phyloP scores from a whole-genome alignment of 306 rosid genomes.

The Herpetospermum pedunculosum region DNA sequence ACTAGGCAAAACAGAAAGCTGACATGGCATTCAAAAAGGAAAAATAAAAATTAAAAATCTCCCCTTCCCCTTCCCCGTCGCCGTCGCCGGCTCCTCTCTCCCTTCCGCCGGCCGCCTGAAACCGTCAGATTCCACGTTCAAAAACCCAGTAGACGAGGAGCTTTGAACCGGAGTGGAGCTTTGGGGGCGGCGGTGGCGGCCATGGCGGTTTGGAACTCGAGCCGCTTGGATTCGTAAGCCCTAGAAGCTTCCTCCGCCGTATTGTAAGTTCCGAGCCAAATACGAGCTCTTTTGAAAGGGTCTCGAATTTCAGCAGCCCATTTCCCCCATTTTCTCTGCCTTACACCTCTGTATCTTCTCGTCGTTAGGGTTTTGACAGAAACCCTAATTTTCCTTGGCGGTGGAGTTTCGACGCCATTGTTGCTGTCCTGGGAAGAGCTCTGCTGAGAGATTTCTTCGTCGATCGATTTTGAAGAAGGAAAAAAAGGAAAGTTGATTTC shows the following conservation, averaged over 20 bases:
- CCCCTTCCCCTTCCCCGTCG: background rate
- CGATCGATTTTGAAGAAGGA: background rate
- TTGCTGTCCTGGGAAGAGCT: constrained; percentile 27
- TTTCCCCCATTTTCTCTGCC: constrained; percentile 79
- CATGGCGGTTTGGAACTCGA: constrained; percentile 20
- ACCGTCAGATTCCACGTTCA: background rate
- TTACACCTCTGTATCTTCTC: constrained; percentile 45
- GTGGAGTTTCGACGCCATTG: constrained; percentile 16
- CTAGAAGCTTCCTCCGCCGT: constrained; percentile 67
- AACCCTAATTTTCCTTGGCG: constrained; percentile 14
- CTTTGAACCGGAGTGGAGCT: background rate
- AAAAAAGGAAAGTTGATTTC: constrained; percentile 35
- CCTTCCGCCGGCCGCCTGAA: background rate
- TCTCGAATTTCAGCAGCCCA: constrained; percentile 97
- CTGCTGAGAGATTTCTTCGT: constrained; percentile 7
- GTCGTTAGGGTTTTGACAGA: constrained; percentile 9
- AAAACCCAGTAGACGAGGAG: background rate
- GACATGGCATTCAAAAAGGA: background rate
- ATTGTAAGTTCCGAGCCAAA: constrained; percentile 75
- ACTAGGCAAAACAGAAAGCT: background rate
- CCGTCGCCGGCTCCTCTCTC: background rate
- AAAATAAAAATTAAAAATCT: background rate
- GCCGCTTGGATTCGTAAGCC: constrained; percentile 55
- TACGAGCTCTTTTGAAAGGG: constrained; percentile 35
- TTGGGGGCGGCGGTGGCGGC: background rate